Percentiles rank a stretch among this genome's conserved stretches.
These are phyloP conservation scores for Racocetra persica DNA, from an alignment of 371 early-diverging fungal genomes.

Conservation along the genomic window DNA sequence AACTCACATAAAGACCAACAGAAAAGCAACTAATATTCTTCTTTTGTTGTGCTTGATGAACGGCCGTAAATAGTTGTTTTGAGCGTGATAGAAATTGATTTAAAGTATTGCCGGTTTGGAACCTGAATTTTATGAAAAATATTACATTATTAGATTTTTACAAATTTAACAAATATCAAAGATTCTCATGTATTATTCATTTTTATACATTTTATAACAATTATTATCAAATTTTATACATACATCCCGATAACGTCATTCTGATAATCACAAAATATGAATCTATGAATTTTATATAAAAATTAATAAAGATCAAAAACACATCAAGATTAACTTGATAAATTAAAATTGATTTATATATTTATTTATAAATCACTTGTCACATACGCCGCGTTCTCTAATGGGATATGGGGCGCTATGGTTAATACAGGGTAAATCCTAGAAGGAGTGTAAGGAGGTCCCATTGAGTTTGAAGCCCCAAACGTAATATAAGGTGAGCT, in stretches of 20 bases:
- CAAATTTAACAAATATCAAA: neutral
- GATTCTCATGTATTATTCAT: neutral
- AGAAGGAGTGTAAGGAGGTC: constrained; percentile 28
- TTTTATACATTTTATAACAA: no score
- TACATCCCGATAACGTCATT: constrained; percentile 42
- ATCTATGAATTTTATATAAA: constrained; percentile 12
- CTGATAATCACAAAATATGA: constrained; percentile 42
- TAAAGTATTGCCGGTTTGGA: constrained; percentile 21
- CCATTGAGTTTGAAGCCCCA: constrained; percentile 32
- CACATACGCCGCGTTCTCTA: constrained; percentile 37
- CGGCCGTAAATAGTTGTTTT: constrained; percentile 18
- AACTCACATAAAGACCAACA: constrained; percentile 35
- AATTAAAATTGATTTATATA: neutral
- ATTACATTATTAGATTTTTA: no score
- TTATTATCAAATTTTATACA: neutral
- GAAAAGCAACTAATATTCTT: constrained; percentile 25
- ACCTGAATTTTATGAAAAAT: constrained; percentile 4
- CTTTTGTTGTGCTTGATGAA: constrained; percentile 38
- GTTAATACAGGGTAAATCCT: constrained; percentile 5
- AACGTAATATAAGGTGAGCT: constrained; percentile 26
- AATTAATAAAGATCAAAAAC: neutral
- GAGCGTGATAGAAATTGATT: constrained; percentile 33
- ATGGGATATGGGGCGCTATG: constrained; percentile 3
- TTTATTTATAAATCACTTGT: neutral
- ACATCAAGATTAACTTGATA: neutral